phyloP scores from a whole-genome alignment of 352 stramenopile genomes.

The Elongisporangium senticosum region DNA sequence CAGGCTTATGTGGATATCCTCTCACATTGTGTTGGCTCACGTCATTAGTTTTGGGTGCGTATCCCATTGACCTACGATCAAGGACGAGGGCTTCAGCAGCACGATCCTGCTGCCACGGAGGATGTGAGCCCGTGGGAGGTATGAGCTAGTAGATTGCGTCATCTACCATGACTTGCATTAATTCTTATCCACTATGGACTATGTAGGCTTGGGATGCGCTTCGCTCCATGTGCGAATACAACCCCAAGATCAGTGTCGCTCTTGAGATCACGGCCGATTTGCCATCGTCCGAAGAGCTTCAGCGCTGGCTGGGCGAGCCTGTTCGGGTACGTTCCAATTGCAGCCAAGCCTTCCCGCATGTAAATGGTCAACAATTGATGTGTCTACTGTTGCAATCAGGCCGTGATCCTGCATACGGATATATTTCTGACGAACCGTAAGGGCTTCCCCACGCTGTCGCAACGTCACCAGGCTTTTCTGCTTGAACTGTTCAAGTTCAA shows the following conservation, averaged over 20 bases:
- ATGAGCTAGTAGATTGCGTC: neutral
- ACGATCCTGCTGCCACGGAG: conserved; percentile 2
- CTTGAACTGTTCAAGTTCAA: conserved; percentile 71
- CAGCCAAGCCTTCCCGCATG: neutral
- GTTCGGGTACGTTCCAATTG: conserved; percentile 36
- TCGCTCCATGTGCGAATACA: conserved; percentile 79
- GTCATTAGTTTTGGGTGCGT: conserved; percentile 75
- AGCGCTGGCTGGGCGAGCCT: conserved; percentile 85
- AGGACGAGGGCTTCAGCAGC: conserved; percentile 1
- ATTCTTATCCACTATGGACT: neutral
- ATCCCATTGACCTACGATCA: conserved; percentile 53
- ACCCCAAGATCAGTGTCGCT: conserved; percentile 72
- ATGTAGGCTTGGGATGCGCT: conserved; percentile 70
- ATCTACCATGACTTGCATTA: neutral
- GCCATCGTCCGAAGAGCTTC: conserved; percentile 49
- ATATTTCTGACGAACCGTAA: conserved; percentile 96
- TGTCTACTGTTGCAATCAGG: conserved; percentile 15
- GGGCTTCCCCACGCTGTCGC: conserved; percentile 94
- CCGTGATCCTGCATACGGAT: conserved; percentile 83
- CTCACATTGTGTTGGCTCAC: neutral
- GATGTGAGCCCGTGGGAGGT: conserved; percentile 45
- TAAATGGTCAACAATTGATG: neutral
- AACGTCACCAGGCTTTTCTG: conserved; percentile 87
- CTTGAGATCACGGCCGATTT: conserved; percentile 86
- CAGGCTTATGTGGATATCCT: neutral